Base-by-base conservation (phyloP, 306 rosid genomes). In the Sphenostylis stenocarpa region DNA sequence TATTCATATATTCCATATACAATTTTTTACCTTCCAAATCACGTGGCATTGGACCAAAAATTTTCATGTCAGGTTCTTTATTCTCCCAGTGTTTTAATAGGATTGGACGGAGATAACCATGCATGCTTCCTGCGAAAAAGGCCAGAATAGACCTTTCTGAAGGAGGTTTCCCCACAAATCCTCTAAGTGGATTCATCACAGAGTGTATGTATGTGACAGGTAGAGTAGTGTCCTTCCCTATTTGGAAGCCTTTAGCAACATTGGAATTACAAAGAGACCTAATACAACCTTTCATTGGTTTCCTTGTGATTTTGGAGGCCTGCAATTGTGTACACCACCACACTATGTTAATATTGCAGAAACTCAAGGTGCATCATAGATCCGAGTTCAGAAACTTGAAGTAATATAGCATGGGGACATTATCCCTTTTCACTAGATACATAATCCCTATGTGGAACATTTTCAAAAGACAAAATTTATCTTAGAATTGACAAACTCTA, bases 231-330 rank as follows among this genome's bases (percentile, higher is more conserved):
- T 91, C 98, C 85, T 87, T 90, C 53, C 97, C 96, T 71, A 91
- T 79, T 76, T 88, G 60, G 71, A 94, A 94, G 73, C 89, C 97
- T 84, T 80, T 81, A 17, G 80, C 88, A 64, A 85, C 80, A 73
- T 94, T 83, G 31, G 97, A 90, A 80, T 91, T 94, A 86, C 98
- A 94, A 56, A 94, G 96, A 70, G 88, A 83, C 77, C 91, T 87
- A 20, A 90, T 89, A 71, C 93, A 94, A 66, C 71, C 80, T 75
- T 77, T 81, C 98, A 90, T 87, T 14, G 45, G 70, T 73, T 73
- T 68, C 81, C 77, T 86, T 64, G 96, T 94, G 77, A 91, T 70
- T 53, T 58, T 66, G 24, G 90, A 52, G 83, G 97, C 97, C 97
- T 90, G 90, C 81, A 87, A 67, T 76, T 83, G 44, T 75, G 82